phyloP scores from a whole-genome alignment of 2,329 filamentous ascomycete genomes.

The Xylariaceae sp. region DNA sequence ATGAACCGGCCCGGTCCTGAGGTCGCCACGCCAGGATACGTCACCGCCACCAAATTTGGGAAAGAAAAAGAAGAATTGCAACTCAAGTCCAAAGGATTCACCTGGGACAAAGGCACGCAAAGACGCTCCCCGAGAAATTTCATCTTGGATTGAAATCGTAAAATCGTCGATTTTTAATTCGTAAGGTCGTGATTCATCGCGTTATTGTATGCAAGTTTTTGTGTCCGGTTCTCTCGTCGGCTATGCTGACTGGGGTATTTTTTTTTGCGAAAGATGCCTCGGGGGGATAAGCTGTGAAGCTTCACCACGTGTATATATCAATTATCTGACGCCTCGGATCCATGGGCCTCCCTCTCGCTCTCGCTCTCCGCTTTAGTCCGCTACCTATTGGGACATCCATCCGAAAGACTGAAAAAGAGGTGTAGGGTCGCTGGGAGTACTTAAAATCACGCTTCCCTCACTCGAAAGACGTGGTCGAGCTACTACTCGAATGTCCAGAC shows the following conservation, averaged over 20 bases:
- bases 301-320: conserved; percentile 37
- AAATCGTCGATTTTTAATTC: conserved; percentile 29
- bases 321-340: conserved; percentile 28
- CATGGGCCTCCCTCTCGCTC: conserved; percentile 16
- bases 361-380: conserved; percentile 22
- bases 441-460: conserved; percentile 34
- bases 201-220: conserved; percentile 35
- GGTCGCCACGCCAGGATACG: conserved; percentile 21
- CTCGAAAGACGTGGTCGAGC: conserved; percentile 57
- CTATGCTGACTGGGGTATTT: conserved; percentile 31
- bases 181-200: conserved; percentile 35
- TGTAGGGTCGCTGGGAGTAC: neutral
- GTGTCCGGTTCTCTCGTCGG: conserved; percentile 29
- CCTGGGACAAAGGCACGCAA: conserved; percentile 18
- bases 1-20: conserved; percentile 32
- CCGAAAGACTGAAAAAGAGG: neutral
- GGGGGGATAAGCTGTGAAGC: conserved; percentile 36
- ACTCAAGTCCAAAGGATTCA: conserved; percentile 17
- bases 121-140: conserved; percentile 13
- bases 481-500: conserved; percentile 59
- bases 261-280: conserved; percentile 32
- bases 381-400: conserved; percentile 26
- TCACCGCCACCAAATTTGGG: conserved; percentile 16
- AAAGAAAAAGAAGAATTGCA: conserved; percentile 14
- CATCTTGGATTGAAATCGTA: conserved; percentile 25